Base-by-base conservation (phyloP, 441 rosid species). In the Metrosideros polymorpha region DNA sequence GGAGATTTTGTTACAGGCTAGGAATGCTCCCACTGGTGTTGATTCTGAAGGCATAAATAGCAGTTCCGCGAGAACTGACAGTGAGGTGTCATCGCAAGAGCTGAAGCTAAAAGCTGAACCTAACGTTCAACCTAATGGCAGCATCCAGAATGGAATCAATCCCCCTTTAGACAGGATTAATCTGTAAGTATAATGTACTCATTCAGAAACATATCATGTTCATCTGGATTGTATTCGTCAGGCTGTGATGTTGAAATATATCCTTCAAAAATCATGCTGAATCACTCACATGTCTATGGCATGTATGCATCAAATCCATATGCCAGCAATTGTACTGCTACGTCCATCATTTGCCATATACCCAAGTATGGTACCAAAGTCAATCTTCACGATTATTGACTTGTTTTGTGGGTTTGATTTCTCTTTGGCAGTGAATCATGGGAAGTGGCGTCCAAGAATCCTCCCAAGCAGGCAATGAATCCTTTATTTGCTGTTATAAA, bases 401-500 rank as follows among this genome's bases (percentile, higher is more conserved):
- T 83, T 84, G 14, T 75, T 43, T 53, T 77, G n/a, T 75, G 75
- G 39, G 47, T 25, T 53, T 82, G 86, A 87, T 59, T 49, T 84
- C 87, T 27, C 56, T 49, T 89, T 83, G 66, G 89, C 98, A 98
- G 99, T 39, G 93, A 93, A 90, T 92, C 99, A 22, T 93, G 99
- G 97, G 91, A 93, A 90, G 94, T 85, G 42, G 84, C 91, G 47
- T 89, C 97, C 4, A 92, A 88, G 82, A 88, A 75, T 66, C 85
- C 88, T 83, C 82, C 86, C 15, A 88, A 86, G 84, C 43, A 59
- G 3, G 92, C 93, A 89, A 91, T 88, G 35, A 94, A 92, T 89
- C 95, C 96, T 29, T 82, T 98, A 56, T 84, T 87, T 89, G 93
- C 91, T 30, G 85, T 91, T 87, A 89, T 96, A 84, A 94, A 93